Base-by-base conservation (phyloP, 1,139 yeast species). In the Blastobotrys serpentis region DNA sequence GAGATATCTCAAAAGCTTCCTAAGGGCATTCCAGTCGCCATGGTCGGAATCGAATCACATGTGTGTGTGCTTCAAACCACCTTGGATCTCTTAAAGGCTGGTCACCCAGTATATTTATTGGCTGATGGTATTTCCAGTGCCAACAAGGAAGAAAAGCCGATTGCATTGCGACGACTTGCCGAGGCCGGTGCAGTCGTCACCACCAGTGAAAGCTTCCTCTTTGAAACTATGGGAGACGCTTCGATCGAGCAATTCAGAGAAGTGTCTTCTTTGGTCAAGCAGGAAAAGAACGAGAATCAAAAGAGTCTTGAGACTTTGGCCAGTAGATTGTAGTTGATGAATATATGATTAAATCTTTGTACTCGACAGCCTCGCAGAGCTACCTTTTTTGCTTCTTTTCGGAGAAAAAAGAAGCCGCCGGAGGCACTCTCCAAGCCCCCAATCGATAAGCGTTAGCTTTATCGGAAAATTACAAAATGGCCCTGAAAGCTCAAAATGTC, bases 171-270 rank as follows among this genome's bases (percentile, higher is more conserved):
- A 8, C 52, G 65, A 4, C 40, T 60, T 47, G 52, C 55, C 10
- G 46, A 47, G 7, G 53, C 51, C 29, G 65, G 65, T 10, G 65
- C 62, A 7, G 50, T 64, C 62, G 23, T 63, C 55, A 19, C 68
- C 58, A 51, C 70, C 50, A 40, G 66, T 56, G 51, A 73, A 61
- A 46, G 63, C 58, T 52, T 75, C 71, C 54, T 76, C 62, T 53
- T 66, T 62, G 51, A 63, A 58, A 56, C 75, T 76, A 47, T 62
- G 70, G 40, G 63, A 58, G 43, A 74, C 63, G 56, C 81, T 4
- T 32, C 47, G 19, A 38, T 53, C 40, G 56, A 48, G 13, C 47
- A 52, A 42, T 59, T 59, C 44, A 51, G 50, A 33, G 36, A 47
- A 16, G 50, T 59, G 18, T 48, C 56, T n/a, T 40, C 52, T n/a